A percentile compares a stretch with the other conserved stretches of the same genome.
Evolutionary conservation across 73 alveolate species (phyloP).

Genomic region (Symbiodinium natans): DNA sequence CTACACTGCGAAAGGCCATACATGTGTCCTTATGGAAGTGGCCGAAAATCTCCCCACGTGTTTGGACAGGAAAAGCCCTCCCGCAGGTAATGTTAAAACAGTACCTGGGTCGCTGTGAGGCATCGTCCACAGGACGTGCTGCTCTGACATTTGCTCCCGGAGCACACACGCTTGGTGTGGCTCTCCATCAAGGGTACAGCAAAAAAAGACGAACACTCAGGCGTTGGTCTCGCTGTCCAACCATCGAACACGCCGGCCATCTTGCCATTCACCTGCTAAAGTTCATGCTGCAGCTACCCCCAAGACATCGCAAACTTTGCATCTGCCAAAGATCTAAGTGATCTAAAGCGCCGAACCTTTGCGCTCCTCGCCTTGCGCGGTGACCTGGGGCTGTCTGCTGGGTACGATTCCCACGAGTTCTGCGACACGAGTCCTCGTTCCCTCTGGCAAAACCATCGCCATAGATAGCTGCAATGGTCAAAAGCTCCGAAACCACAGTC

Average conservation of each 20-base stretch:
- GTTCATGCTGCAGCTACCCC: not conserved
- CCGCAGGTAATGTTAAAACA: not conserved
- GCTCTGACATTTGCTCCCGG: not conserved
- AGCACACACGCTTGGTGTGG: not conserved
- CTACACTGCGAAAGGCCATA: too few species aligned
- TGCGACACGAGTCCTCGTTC: not conserved
- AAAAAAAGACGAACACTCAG: not conserved
- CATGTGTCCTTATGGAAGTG: too few species aligned
- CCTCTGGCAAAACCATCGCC: too few species aligned
- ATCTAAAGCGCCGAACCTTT: not conserved
- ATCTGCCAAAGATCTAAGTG: not conserved
- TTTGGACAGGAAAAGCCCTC: slow-evolving; percentile 17
- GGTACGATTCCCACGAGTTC: not conserved
- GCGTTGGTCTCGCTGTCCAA: slow-evolving; percentile 6
- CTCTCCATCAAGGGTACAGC: not conserved
- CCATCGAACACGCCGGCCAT: slow-evolving; percentile 84
- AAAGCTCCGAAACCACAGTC: too few species aligned
- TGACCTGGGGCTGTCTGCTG: not conserved
- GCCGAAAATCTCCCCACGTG: too few species aligned
- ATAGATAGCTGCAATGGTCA: too few species aligned
- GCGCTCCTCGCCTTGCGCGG: slow-evolving; percentile 58
- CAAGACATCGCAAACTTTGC: not conserved
- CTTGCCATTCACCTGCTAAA: slow-evolving; percentile 54
- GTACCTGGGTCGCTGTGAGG: not conserved
- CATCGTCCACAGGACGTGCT: not conserved